Percentiles rank a stretch among this genome's conserved stretches.
Evolutionary conservation across 2,329 filamentous ascomycete genomes (phyloP).

Genomic region (Neobulgaria alba): DNA sequence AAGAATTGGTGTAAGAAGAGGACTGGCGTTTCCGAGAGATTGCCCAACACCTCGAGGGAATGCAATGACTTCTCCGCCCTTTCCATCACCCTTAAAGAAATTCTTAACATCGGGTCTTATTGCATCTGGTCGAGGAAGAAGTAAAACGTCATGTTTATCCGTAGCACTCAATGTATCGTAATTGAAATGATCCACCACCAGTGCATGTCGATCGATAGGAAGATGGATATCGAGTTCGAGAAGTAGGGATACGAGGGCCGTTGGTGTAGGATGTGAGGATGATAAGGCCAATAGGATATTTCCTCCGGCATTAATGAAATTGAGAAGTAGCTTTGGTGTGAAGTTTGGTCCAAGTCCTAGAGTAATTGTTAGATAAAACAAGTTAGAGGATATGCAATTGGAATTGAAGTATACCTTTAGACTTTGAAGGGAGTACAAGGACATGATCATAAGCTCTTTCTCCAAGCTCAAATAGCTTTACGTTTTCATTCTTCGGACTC

Average conservation of each 20-base stretch:
- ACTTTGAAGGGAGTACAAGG: conserved; percentile 77
- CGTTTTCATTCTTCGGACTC: conserved; percentile 69
- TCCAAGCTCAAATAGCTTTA: conserved; percentile 77
- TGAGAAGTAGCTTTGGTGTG: conserved; percentile 75
- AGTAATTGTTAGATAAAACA: too few relatives aligned
- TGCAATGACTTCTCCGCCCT: conserved; percentile 54
- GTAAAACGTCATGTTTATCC: conserved; percentile 81
- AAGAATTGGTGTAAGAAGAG: conserved; percentile 73
- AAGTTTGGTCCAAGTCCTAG: conserved; percentile 78
- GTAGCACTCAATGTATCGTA: conserved; percentile 70
- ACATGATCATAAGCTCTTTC: conserved; percentile 88
- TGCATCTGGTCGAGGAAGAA: conserved; percentile 60
- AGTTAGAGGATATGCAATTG: too few relatives aligned
- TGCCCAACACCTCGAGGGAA: conserved; percentile 77
- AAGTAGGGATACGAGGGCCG: conserved; percentile 68
- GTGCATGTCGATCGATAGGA: conserved; percentile 73
- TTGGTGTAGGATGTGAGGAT: conserved; percentile 59
- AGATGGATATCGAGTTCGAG: conserved; percentile 82
- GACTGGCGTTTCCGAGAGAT: conserved; percentile 64
- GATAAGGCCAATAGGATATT: conserved; percentile 86
- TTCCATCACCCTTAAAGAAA: conserved; percentile 60
- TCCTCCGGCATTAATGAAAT: conserved; percentile 86
- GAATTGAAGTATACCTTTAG: conserved; percentile 59
- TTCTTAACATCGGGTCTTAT: conserved; percentile 63
- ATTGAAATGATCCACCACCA: conserved; percentile 93